Evolutionary conservation across 176 grass and related monocot species (phyloP).

Genomic region (Leersia perrieri): DNA sequence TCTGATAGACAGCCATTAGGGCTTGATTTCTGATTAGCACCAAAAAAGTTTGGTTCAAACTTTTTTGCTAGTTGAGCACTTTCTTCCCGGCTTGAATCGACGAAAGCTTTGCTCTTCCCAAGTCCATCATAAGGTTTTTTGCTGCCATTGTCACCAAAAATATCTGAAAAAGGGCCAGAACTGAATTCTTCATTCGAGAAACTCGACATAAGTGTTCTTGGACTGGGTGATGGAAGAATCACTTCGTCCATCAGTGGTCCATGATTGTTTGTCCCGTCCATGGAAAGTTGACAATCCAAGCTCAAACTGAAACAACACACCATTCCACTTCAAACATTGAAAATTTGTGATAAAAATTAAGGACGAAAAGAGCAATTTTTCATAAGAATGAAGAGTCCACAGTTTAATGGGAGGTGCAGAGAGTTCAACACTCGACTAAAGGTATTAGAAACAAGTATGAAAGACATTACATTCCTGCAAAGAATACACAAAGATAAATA

Average conservation of each 20-base stretch:
- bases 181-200: constrained; percentile 62
- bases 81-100: constrained; percentile 24
- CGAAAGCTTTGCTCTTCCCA: constrained; percentile 20
- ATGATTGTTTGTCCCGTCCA: constrained; percentile 33
- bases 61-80: constrained; percentile 34
- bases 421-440: not conserved
- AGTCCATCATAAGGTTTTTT: constrained; percentile 21
- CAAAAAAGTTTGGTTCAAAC: constrained; percentile 43
- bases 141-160: constrained; percentile 32
- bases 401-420: not conserved
- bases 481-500: not conserved
- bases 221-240: constrained; percentile 62
- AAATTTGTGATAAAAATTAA: not conserved
- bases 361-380: too few species aligned
- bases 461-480: not conserved
- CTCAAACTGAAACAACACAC: not conserved
- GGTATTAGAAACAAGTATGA: not conserved
- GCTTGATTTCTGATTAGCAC: constrained; percentile 35
- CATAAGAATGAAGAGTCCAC: not conserved
- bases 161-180: constrained; percentile 32
- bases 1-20: constrained; percentile 44
- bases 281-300: not conserved
- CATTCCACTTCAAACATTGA: constrained; percentile 2
- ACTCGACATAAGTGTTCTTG: constrained; percentile 57
- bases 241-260: constrained; percentile 56